Evolutionary conservation across 441 rosid genomes (phyloP).

Genomic region (Mallotus japonicus): DNA sequence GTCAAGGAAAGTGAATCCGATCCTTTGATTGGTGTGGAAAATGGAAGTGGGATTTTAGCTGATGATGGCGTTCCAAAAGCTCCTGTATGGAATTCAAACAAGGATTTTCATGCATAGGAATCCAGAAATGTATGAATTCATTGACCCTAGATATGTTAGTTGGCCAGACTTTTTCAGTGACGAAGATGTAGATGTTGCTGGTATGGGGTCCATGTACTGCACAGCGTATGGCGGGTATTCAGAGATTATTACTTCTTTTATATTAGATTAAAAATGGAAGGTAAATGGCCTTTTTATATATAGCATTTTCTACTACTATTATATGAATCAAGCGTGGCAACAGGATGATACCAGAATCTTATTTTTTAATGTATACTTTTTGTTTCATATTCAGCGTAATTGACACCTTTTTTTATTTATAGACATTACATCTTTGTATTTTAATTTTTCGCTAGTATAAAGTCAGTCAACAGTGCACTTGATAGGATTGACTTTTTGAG

Average conservation of each 20-base stretch:
- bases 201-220: constrained; percentile 4
- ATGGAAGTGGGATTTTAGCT: constrained; percentile 58
- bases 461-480: too few relatives aligned
- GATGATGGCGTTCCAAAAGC: constrained; percentile 49
- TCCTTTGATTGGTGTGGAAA: constrained; percentile 74
- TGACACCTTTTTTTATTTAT: too few relatives aligned
- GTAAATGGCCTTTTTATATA: constrained; percentile 14
- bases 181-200: constrained; percentile 60
- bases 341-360: constrained; percentile 25
- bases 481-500: too few relatives aligned
- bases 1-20: constrained; percentile 79
- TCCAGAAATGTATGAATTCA: constrained; percentile 13
- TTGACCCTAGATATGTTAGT: constrained; percentile 21
- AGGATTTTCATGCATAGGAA: constrained; percentile 79
- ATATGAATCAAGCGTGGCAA: constrained; percentile 28
- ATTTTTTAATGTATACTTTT: constrained; percentile 26
- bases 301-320: constrained; percentile 35
- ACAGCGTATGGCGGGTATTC: constrained; percentile 14
- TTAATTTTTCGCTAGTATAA: too few relatives aligned
- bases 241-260: constrained; percentile 20
- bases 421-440: too few relatives aligned
- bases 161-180: constrained; percentile 30
- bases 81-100: constrained; percentile 83
- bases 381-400: not conserved
- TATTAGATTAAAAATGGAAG: constrained; percentile 16